phyloP scores from a whole-genome alignment of 192 early-diverging fungal genomes.

The Coemansia sp. region DNA sequence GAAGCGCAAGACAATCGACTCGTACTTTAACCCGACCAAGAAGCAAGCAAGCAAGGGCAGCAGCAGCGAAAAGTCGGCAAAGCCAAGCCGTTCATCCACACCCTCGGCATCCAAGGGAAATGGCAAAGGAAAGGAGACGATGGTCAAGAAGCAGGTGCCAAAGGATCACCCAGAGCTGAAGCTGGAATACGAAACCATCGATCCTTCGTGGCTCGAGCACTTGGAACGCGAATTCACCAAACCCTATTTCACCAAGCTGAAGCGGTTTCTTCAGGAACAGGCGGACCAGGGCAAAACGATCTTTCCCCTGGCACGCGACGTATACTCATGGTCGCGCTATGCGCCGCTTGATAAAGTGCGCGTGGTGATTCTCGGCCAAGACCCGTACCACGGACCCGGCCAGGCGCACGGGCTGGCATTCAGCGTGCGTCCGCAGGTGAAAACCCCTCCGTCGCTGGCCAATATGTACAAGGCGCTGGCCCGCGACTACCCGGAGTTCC shows the following conservation, averaged over 20 bases:
- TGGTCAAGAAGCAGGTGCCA: background rate
- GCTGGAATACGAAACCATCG: constrained; percentile 68
- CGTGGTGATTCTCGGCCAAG: constrained; percentile 95
- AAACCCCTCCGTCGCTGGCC: constrained; percentile 78
- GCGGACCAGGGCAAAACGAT: constrained; percentile 54
- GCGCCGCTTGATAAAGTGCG: constrained; percentile 65
- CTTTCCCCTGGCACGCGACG: constrained; percentile 71
- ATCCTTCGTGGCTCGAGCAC: constrained; percentile 68
- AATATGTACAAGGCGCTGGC: constrained; percentile 89
- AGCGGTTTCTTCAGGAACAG: constrained; percentile 66
- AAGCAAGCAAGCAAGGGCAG: too few relatives aligned
- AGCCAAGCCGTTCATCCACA: background rate
- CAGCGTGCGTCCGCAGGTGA: constrained; percentile 78
- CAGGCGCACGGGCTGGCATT: constrained; percentile 94
- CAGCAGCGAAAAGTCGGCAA: background rate
- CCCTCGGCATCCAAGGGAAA: background rate
- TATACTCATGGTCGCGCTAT: constrained; percentile 85
- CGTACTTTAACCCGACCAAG: constrained; percentile 32
- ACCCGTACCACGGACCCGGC: constrained; percentile 68
- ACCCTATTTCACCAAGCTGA: constrained; percentile 61
- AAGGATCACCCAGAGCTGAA: background rate
- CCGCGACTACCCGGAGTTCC: constrained; percentile 70
- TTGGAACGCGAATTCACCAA: constrained; percentile 63
- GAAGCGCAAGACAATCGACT: constrained; percentile 48
- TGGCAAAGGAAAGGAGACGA: background rate